Evolutionary conservation across 2,329 filamentous ascomycete genomes (phyloP), one percentile per base, ranked within the genome.

Genomic region (Sporothrix euskadiensis): DNA sequence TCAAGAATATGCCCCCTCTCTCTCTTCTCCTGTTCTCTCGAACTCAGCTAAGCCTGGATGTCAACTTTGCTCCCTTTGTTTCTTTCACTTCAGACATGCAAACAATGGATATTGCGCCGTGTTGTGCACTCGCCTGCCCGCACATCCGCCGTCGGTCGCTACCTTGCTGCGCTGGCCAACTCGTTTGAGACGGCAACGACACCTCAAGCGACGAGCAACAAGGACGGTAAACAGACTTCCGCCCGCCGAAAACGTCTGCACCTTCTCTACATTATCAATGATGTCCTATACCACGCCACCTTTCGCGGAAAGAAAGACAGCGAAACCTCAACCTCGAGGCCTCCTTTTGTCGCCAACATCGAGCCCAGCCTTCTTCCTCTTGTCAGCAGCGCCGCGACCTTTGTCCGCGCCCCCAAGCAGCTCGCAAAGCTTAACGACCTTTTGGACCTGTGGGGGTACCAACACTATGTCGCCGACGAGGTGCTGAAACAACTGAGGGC

Each of bases 61-160:
- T 57, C 26, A 30, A 71, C 72, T 74, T 70, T 73, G 69, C 76
- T 74, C 75, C 75, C 66, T 32, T 54, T 47, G 6, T 8, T 52
- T 10, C 30, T 12, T 26, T 30, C 19, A 77, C 77, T 74, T 83
- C 88, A 97, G 94, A 92, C 89, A 86, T 94, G 92, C 88, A 97
- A 94, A 88, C 86, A 88, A 83, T 97, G 93, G 93, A 91, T 95
- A 79, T 83, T 94, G 80, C 87, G 87, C 78, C 88, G 94, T 83
- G 85, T 95, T 80, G 85, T 88, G 78, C 86, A 87, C 73, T 96
- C 93, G 74, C 81, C 87, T 73, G 84, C 87, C 77, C 90, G 94
- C 78, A 87, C 89, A 76, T 83, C 85, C 74, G 88, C 90, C 57
- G 83, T 97, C 77, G 92, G 89, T 77, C 94, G 93, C 82, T 97